A percentile compares a stretch with the other conserved stretches of the same genome.
These are phyloP conservation scores for Metschnikowia similis DNA, from an alignment of 805 yeast genomes.

Conservation along the genomic window DNA sequence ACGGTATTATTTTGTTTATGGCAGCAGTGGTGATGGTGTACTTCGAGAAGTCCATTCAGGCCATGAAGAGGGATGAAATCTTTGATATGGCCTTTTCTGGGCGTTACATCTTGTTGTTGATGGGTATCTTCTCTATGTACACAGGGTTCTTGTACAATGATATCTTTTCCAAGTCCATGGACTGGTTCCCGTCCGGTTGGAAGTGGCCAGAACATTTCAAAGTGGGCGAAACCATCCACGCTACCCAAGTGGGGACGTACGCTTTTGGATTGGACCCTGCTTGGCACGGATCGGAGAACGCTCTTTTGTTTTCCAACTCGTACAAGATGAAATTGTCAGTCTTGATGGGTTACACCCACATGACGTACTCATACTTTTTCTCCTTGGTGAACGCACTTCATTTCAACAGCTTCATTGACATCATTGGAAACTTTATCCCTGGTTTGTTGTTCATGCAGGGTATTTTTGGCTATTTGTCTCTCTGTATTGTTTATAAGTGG, in stretches of 20 bases:
- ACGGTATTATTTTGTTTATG: conserved; percentile 77
- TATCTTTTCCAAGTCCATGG: conserved; percentile 85
- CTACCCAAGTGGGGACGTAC: conserved; percentile 64
- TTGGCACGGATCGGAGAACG: conserved; percentile 98
- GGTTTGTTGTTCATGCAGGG: conserved; percentile 94
- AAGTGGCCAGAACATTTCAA: conserved; percentile 77
- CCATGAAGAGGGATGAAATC: conserved; percentile 80
- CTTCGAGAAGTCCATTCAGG: conserved; percentile 67
- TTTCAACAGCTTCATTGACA: conserved; percentile 70
- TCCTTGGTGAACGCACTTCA: conserved; percentile 75
- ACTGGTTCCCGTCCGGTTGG: conserved; percentile 89
- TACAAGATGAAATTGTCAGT: conserved; percentile 96
- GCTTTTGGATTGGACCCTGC: conserved; percentile 85
- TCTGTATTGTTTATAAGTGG: conserved; percentile 92
- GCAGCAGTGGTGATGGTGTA: conserved; percentile 69
- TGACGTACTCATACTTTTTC: conserved; percentile 84
- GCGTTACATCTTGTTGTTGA: conserved; percentile 80
- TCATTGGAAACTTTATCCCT: conserved; percentile 90
- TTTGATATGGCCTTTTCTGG: conserved; percentile 96
- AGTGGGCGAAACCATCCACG: conserved; percentile 66
- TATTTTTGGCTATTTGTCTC: conserved; percentile 86
- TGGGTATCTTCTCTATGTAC: conserved; percentile 95
- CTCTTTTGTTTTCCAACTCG: conserved; percentile 84
- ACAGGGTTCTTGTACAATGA: conserved; percentile 95
- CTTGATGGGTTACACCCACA: conserved; percentile 90